Evolutionary conservation across 495 filamentous ascomycete genomes (phyloP), one percentile per base, ranked within the genome.

Genomic region (Lophiotrema nucula): DNA sequence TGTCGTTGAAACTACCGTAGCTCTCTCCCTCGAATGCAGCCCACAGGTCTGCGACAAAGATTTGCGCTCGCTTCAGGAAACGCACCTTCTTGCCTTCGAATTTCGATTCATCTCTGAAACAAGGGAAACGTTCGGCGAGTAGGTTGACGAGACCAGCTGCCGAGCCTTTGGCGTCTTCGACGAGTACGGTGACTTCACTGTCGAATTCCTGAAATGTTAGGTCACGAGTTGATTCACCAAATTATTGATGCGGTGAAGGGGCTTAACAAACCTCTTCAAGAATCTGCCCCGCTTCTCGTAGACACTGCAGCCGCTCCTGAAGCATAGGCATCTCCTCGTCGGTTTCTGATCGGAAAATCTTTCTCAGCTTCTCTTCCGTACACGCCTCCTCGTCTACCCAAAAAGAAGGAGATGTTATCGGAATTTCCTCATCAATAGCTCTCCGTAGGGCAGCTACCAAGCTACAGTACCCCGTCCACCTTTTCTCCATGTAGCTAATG

Each of bases 391-490:
- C 82, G 66, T 90, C 80, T 38, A 83, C 77, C 93, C 93, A 97
- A 69, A 90, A 97, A 44, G 86, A 80, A 4, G 93, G 86, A 44
- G 79, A 87, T 8, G 92, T 96, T 51, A 97, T 96, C 19, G 90
- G 91, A 37, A 97, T 89, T 87, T 89, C 88, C 78, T 97, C 92
- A 55, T 97, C 93, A 39, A 97, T 72, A 10, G 90, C 93, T 65
- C 95, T 79, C 69, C 88, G 87, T 66, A 99, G 69, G 18, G 84
- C 81, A 39, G 95, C 93, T 24, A 97, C 88, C 51, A 98, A 73
- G 69, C 90, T 96, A 87, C 89, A 96, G 67, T 98, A 98, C 24
- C 93, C 93, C 1, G 91, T 96, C 88, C 89, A 96, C 50, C 72
- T 81, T 72, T 83, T 85, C 24, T 84, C 91, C 19, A 79, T 80